phyloP scores from a whole-genome alignment of 2,329 filamentous ascomycete genomes.

The Tolypocladium album region DNA sequence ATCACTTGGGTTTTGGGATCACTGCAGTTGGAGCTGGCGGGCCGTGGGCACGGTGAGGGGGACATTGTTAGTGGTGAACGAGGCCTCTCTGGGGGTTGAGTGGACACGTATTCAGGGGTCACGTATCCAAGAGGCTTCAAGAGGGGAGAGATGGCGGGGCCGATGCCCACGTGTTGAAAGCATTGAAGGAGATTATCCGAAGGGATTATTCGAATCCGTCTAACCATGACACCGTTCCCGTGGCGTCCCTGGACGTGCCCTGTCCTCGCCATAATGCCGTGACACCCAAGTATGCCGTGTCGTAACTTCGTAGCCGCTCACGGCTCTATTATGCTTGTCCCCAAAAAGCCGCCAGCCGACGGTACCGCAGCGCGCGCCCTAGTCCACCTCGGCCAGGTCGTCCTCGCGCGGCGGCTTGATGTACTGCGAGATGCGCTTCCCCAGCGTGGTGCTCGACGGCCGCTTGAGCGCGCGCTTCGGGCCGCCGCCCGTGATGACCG shows the following conservation, averaged over 20 bases:
- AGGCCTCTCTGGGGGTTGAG: not conserved
- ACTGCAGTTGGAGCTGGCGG: not conserved
- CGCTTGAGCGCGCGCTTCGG: not conserved
- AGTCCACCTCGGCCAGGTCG: not conserved
- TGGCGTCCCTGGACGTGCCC: not conserved
- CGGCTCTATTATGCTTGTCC: not conserved
- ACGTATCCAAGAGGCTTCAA: not conserved
- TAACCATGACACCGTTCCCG: not conserved
- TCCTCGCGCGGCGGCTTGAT: slow-evolving; percentile 6
- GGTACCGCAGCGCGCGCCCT: not conserved
- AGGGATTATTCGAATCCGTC: not conserved
- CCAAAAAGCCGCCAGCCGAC: not conserved
- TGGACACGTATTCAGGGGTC: not conserved
- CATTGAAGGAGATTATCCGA: not conserved
- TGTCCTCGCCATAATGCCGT: not conserved
- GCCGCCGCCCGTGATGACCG: not conserved
- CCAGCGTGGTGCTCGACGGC: slow-evolving; percentile 4
- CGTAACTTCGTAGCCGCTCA: not conserved
- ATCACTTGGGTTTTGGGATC: not conserved
- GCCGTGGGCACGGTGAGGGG: not conserved
- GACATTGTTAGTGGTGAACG: not conserved
- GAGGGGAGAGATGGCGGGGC: not conserved
- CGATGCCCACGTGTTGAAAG: not conserved
- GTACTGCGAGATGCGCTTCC: slow-evolving; percentile 7
- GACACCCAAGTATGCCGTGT: not conserved